Evolutionary conservation across 2,329 filamentous ascomycete species (phyloP).

Genomic region (Talaromyces piceae): DNA sequence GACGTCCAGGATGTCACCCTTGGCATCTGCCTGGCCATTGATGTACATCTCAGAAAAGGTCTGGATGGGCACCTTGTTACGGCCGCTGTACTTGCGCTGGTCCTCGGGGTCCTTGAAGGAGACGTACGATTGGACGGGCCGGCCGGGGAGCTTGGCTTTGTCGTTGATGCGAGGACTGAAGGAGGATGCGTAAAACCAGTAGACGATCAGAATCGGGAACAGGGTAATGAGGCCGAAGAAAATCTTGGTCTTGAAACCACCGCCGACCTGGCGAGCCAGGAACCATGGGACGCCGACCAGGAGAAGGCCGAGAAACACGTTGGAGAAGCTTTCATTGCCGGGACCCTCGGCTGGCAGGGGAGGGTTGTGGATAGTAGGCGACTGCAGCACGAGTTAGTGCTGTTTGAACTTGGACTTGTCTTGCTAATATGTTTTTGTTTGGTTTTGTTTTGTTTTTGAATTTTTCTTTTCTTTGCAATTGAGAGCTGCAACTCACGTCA

Average conservation of each 20-base stretch:
- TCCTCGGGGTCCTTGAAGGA: constrained; percentile 40
- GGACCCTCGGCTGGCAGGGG: constrained; percentile 84
- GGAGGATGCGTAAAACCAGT: constrained; percentile 73
- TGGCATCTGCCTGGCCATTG: constrained; percentile 87
- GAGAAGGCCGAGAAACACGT: constrained; percentile 63
- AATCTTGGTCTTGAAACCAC: constrained; percentile 77
- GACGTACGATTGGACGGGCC: constrained; percentile 79
- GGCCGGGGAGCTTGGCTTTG: constrained; percentile 77
- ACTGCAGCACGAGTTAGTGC: constrained; percentile 45
- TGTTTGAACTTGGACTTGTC: no score
- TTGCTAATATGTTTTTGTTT: no score
- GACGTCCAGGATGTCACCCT: constrained; percentile 79
- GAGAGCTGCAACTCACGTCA: constrained; percentile 40
- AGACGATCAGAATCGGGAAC: constrained; percentile 69
- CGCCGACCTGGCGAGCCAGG: constrained; percentile 72
- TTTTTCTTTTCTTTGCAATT: not conserved
- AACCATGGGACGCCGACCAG: constrained; percentile 67
- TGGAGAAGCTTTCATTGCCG: constrained; percentile 80
- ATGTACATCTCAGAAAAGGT: constrained; percentile 98
- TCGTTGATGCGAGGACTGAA: constrained; percentile 85
- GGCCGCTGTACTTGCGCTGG: constrained; percentile 38
- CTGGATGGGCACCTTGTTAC: constrained; percentile 50
- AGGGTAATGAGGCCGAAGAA: constrained; percentile 75
- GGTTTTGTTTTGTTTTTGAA: no score
- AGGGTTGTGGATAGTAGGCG: constrained; percentile 82